A percentile compares a stretch with the other conserved stretches of the same genome.
These are phyloP conservation scores for Monosporascus sp. DNA, from an alignment of 2,329 filamentous ascomycete genomes.

Conservation along the genomic window DNA sequence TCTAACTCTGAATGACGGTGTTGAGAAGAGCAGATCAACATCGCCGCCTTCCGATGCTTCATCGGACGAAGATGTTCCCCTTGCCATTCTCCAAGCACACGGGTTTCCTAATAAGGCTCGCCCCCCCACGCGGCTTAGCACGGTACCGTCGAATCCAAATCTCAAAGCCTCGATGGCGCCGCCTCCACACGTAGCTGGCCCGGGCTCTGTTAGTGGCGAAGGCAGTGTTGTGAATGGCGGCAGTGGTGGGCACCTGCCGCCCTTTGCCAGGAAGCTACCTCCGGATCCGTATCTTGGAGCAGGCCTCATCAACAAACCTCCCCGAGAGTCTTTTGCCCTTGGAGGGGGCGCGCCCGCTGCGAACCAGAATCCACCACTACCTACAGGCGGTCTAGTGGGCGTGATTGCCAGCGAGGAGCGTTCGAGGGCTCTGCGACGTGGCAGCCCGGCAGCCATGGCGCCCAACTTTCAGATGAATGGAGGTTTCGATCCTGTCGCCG, in stretches of 20 bases:
- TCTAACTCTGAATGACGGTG: constrained; percentile 32
- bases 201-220: constrained; percentile 56
- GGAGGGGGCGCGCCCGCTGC: constrained; percentile 49
- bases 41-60: constrained; percentile 44
- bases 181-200: constrained; percentile 42
- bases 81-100: constrained; percentile 82
- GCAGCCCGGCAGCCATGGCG: constrained; percentile 59
- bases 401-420: constrained; percentile 85
- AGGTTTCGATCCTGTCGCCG: constrained; percentile 44
- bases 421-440: constrained; percentile 70
- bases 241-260: constrained; percentile 56
- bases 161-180: constrained; percentile 51
- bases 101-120: constrained; percentile 78
- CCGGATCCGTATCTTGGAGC: constrained; percentile 82
- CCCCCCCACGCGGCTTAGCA: constrained; percentile 63
- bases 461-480: constrained; percentile 26
- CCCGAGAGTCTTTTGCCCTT: constrained; percentile 71
- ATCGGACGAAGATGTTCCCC: constrained; percentile 81
- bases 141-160: constrained; percentile 67
- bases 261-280: constrained; percentile 77
- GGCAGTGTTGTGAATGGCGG: constrained; percentile 27
- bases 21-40: constrained; percentile 33
- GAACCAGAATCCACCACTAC: constrained; percentile 37
- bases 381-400: constrained; percentile 76
- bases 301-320: constrained; percentile 64